Percentiles rank a stretch among this genome's conserved stretches.
phyloP scores from a whole-genome alignment of 2,329 filamentous ascomycete species.

The Colletotrichum chrysophilum region DNA sequence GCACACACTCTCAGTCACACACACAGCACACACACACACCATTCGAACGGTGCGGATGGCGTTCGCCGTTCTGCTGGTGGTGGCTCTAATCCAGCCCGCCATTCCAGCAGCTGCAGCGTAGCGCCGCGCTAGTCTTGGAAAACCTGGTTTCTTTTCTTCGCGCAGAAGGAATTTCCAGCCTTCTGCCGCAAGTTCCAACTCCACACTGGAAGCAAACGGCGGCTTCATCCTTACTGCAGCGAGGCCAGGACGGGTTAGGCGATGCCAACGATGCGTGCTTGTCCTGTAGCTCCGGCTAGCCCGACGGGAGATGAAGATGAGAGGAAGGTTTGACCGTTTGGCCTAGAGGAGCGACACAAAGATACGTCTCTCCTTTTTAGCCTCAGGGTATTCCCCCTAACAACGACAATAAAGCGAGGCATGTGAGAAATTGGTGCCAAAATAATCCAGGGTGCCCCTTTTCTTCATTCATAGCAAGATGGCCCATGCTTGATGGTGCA shows the following conservation, averaged over 20 bases:
- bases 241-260: background rate
- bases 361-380: background rate
- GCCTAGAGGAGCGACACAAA: background rate
- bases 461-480: background rate
- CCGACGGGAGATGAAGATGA: background rate
- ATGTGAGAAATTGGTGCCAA: background rate
- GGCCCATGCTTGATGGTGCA: background rate
- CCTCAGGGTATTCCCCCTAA: background rate
- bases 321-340: background rate
- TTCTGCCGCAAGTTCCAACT: background rate
- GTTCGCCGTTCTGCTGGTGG: background rate
- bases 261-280: background rate
- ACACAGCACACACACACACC: background rate
- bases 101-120: background rate
- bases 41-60: constrained; percentile 5
- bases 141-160: background rate
- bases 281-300: background rate
- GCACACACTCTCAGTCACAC: background rate
- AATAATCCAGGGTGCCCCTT: background rate
- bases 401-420: background rate
- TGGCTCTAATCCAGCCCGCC: background rate
- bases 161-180: background rate
- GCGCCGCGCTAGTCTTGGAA: background rate
- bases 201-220: constrained; percentile 1
- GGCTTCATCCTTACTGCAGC: constrained; percentile 7